Percentiles rank a stretch among this genome's conserved stretches.
Conservation (phyloP, 148 eudicot species). For the Rhododendron henanense region DNA sequence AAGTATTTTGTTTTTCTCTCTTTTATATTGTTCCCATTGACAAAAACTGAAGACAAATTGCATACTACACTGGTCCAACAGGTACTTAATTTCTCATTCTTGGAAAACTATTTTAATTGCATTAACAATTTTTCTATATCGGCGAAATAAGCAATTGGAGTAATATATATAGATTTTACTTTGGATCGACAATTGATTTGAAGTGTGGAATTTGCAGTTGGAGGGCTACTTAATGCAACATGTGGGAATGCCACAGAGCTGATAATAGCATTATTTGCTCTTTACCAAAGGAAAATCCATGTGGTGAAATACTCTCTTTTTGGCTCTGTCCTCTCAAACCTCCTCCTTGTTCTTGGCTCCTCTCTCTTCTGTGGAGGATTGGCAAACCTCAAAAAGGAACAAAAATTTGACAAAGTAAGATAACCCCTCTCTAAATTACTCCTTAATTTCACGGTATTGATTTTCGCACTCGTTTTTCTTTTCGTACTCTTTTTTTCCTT, state of each 20-base stretch:
- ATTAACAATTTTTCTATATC: too few relatives aligned
- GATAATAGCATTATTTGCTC: constrained; percentile 77
- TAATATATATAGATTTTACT: neutral
- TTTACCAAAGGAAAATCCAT: constrained; percentile 48
- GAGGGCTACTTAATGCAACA: constrained; percentile 82
- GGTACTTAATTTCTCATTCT: constrained; percentile 28
- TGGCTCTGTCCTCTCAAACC: constrained; percentile 76
- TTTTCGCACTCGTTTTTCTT: neutral
- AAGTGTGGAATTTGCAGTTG: constrained; percentile 45
- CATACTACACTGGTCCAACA: constrained; percentile 75
- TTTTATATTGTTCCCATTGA: neutral
- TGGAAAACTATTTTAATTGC: neutral
- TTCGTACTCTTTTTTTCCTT: neutral
- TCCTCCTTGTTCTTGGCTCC: constrained; percentile 70
- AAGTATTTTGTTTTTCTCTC: neutral
- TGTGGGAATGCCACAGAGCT: constrained; percentile 86
- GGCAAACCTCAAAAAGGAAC: constrained; percentile 60
- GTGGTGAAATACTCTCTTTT: constrained; percentile 79
- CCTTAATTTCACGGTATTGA: neutral
- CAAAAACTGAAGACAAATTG: constrained; percentile 57
- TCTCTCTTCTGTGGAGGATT: constrained; percentile 76
- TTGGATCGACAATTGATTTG: neutral
- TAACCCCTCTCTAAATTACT: neutral
- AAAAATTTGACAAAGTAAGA: constrained; percentile 59
- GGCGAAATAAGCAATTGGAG: neutral